Base-by-base conservation (phyloP, 106 monocot genomes). In the Phalaenopsis aphrodite region DNA sequence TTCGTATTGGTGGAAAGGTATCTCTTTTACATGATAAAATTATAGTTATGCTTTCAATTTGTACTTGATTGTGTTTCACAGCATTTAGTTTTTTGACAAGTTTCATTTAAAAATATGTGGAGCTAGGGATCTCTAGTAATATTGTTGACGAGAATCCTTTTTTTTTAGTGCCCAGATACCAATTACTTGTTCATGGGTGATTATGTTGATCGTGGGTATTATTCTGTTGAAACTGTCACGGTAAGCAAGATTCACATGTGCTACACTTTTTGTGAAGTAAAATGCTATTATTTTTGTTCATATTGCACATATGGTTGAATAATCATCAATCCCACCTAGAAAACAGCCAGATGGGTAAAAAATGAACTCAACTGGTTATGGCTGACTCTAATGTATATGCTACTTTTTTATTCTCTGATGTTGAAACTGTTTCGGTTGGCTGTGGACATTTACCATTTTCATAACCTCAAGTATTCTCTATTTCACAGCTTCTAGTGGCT, bases 101-200 rank as follows among this genome's bases (percentile, higher is more conserved):
- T 74, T 74, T 74, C 21, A 7, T 45, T 74, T 38, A 12, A 8
- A 39, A 38, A 38, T 38, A 7, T 66, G 39, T 69, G 15, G 14
- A n/a, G 43, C 42, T 42, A 42, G 74, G 74, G n/a, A 16, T 69
- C 39, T 74, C 18, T 36, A 41, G 39, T 19, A 15, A 18, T 19
- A 8, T 76, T 52, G 8, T 52, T 76, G 76, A 65, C 55, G 36
- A 61, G 36, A 85, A 81, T 78, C 71, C 48, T 75, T 46, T 85
- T 46, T 8, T 74, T 37, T 23, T 83, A 99, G 99, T 99, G 99
- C 82, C 99, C 99, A 82, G 99, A 99, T 80, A 99, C 99, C 41
- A 99, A 99, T 90, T 99, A 99, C 80, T 78, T 99, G 76, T 99
- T 99, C 76, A 99, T 99, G 98, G 98, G 98, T 4, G 98, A 99